Base-by-base conservation (phyloP, 2,329 filamentous ascomycete genomes). In the Aurifilum marmelostoma region DNA sequence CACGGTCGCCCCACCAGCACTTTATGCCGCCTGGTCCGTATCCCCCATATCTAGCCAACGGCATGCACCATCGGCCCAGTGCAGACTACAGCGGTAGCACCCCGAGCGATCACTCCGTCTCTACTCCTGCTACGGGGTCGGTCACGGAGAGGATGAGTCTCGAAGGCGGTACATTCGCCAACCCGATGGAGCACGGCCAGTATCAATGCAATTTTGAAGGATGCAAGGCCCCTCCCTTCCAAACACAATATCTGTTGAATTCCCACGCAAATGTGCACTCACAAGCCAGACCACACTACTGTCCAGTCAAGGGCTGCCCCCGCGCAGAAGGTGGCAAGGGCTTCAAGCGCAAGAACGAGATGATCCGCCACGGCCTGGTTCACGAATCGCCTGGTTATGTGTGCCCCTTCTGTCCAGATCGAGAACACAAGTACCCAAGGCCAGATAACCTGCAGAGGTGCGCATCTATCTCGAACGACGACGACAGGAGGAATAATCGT, bases 381-480 rank as follows among this genome's bases (percentile, higher is more conserved):
- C 96, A 99, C 76, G 91, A 94, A 73, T 97, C 93, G 9, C 96
- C 96, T 1, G 95, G 95, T 70, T 99, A 98, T 76, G 90, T 97
- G 39, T 99, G 96, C 78, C 96, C 96, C 0, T 98, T 97, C 77
- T 99, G 96, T 78, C 92, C 93, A 1, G 94, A 97, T 75, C 87
- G 94, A 73, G 94, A 97, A 77, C 95, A 97, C 79, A 94, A 92
- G 77, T 98, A 98, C 78, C 96, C 96, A 6, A 86, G 96, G 74
- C 96, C 96, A 43, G 96, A 99, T 79, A 98, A 98, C 83, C 82
- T 99, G 67, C 95, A 97, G 83, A 89, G 95, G 93, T 97, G 84
- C 73, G 86, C 43, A n/a, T 2, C 8, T 21, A 47, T 47, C 43
- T 9, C 43, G 43, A n/a, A 21, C 41, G 39, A 41, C 5, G 39